Conservation (phyloP, 352 stramenopile species). For the Phytophthora quininea region DNA sequence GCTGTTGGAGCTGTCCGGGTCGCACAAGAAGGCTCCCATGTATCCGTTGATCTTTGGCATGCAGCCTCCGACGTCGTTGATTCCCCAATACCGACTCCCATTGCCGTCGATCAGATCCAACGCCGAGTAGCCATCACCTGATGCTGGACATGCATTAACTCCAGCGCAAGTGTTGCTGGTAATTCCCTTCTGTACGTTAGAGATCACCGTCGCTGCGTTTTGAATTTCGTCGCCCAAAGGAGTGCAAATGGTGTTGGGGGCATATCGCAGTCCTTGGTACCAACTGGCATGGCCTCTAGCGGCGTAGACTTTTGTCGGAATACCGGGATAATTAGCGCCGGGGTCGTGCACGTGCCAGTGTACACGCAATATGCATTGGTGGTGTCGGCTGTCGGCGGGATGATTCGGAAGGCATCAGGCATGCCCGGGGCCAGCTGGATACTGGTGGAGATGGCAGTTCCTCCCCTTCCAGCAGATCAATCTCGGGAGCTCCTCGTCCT, state of each 20-base stretch:
- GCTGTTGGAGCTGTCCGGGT: constrained; percentile 46
- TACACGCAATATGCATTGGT: constrained; percentile 50
- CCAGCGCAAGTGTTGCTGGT: constrained; percentile 51
- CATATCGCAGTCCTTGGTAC: constrained; percentile 69
- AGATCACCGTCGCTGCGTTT: constrained; percentile 38
- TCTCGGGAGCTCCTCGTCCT: constrained; percentile 92
- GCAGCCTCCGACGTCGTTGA: constrained; percentile 58
- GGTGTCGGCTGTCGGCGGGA: constrained; percentile 30
- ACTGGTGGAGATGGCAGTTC: constrained; percentile 78
- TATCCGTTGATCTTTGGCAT: constrained; percentile 64
- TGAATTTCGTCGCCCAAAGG: constrained; percentile 29
- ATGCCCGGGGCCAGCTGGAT: constrained; percentile 87
- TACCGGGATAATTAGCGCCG: constrained; percentile 54
- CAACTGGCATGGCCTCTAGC: constrained; percentile 44
- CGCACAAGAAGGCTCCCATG: constrained; percentile 50
- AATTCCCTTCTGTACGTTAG: constrained; percentile 38
- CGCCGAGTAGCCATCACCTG: constrained; percentile 45
- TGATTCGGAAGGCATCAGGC: constrained; percentile 57
- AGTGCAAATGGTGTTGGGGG: constrained; percentile 48
- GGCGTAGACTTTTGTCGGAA: constrained; percentile 45
- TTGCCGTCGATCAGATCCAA: constrained; percentile 49
- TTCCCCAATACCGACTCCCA: constrained; percentile 45
- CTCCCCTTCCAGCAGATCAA: constrained; percentile 93
- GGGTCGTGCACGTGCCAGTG: constrained; percentile 38
- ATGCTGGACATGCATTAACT: constrained; percentile 57